Evolutionary conservation across 2,329 filamentous ascomycete genomes (phyloP), one percentile per base, ranked within the genome.

Genomic region (Atkinsonella texensis): DNA sequence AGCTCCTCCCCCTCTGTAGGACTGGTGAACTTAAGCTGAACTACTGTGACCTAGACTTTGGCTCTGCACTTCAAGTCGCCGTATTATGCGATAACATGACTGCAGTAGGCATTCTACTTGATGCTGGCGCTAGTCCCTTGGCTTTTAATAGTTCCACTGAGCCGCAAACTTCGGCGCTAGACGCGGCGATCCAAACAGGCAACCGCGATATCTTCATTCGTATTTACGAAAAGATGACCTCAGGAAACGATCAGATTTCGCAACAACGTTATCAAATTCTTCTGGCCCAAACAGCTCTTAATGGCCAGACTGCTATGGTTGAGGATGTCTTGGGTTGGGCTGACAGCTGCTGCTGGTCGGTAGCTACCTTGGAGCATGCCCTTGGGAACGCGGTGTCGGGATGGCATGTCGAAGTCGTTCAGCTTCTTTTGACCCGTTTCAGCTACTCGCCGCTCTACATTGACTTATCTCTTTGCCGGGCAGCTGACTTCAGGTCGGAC

Each of bases 281-380:
- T 45, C 50, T 59, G 7, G 20, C 45, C 15, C 7, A 46, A 2
- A 55, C 59, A 7, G 52, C 56, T 1, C 40, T 12, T 8, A 10
- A 56, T 42, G 57, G 57, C 1, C 56, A 61, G 35, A 38, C 52
- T 10, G 35, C 52, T 12, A 53, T 56, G 18, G 52, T 60, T 18
- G 31, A 48, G 4, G 55, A 58, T 32, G 38, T 59, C 4, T 17
- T 58, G n/a, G 49, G 38, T 31, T 58, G 53, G 52, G 55, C 52
- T 48, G 52, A 54, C 13, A 53, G 57, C 23, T 60, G 57, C 55
- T 44, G 57, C 23, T 60, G 57, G 56, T 44, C 52, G 1, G n/a
- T 52, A 2, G 50, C 45, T 15, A 38, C 46, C 31, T 52, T 44
- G 32, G 28, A 42, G 10, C 4, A 48, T 2, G 60, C 58, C 8